phyloP scores from a whole-genome alignment of 352 stramenopile species.

The Phytophthora pistaciae region DNA sequence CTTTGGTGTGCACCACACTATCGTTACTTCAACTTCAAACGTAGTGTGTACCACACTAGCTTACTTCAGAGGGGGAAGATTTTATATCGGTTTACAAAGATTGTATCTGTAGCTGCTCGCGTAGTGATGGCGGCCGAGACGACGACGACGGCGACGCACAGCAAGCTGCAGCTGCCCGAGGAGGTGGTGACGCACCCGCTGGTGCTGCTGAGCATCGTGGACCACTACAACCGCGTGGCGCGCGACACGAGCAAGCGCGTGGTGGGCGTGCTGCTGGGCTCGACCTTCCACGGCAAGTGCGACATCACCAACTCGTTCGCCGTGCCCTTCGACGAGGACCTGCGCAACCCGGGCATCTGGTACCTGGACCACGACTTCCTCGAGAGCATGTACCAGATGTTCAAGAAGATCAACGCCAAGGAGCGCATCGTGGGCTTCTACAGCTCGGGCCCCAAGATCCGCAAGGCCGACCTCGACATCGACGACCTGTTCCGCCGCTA shows the following conservation, averaged over 20 bases:
- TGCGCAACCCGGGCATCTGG: constrained; percentile 97
- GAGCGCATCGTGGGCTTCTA: constrained; percentile 99
- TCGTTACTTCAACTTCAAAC: constrained; percentile 1
- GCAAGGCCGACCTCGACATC: constrained; percentile 95
- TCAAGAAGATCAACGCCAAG: constrained; percentile 97
- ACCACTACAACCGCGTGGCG: constrained; percentile 99
- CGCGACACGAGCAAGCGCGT: constrained; percentile 98
- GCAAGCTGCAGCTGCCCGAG: constrained; percentile 73
- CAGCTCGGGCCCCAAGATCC: constrained; percentile 97
- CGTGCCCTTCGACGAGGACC: constrained; percentile 99
- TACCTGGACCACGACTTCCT: constrained; percentile 99
- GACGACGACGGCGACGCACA: constrained; percentile 4
- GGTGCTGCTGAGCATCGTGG: constrained; percentile 98
- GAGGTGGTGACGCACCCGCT: constrained; percentile 98
- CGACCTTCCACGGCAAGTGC: constrained; percentile 94
- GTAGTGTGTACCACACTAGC: constrained; percentile 9
- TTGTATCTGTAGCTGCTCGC: constrained; percentile 5
- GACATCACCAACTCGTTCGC: constrained; percentile 95
- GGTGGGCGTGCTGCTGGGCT: constrained; percentile 98
- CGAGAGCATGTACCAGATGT: constrained; percentile 98
- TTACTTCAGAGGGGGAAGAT: constrained; percentile 39
- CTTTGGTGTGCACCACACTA: neutral
- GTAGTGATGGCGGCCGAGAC: constrained; percentile 21
- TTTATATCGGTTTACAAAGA: constrained; percentile 8
- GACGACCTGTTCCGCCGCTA: constrained; percentile 96